Percentiles rank a stretch among this genome's conserved stretches.
Conservation (phyloP, 1,284 basidiomycete genomes). For the Ustilago nuda region DNA sequence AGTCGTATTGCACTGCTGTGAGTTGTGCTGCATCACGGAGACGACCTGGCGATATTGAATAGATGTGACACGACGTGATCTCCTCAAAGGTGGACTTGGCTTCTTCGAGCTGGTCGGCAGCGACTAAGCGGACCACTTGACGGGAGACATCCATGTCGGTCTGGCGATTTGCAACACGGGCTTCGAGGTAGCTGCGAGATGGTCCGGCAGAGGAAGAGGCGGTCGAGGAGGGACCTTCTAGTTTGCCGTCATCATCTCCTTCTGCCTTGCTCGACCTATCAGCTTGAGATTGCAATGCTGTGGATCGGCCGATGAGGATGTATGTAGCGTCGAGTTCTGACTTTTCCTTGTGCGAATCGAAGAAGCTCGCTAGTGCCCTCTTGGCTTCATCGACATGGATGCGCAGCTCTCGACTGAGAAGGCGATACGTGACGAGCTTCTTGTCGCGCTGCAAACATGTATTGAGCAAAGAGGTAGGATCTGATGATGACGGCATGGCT, state of each 20-base stretch:
- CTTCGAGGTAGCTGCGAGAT: slow-evolving; percentile 27
- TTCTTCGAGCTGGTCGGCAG: slow-evolving; percentile 36
- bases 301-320: slow-evolving; percentile 34
- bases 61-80: slow-evolving; percentile 48
- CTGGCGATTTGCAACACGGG: slow-evolving; percentile 19
- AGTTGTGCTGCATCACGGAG: slow-evolving; percentile 49
- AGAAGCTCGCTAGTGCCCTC: slow-evolving; percentile 33
- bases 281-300: slow-evolving; percentile 1
- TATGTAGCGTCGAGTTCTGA: slow-evolving; percentile 40
- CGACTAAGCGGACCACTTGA: slow-evolving; percentile 36
- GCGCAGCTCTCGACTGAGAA: slow-evolving; percentile 55
- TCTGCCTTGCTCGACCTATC: not conserved
- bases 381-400: slow-evolving; percentile 59
- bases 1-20: slow-evolving; percentile 53
- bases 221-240: slow-evolving; percentile 18
- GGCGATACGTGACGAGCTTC: slow-evolving; percentile 57
- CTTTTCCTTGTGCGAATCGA: slow-evolving; percentile 32
- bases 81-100: slow-evolving; percentile 23
- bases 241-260: slow-evolving; percentile 13
- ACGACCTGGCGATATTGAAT: slow-evolving; percentile 50
- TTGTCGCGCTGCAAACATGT: slow-evolving; percentile 55
- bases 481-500: slow-evolving; percentile 29
- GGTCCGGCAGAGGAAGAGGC: slow-evolving; percentile 21
- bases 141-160: slow-evolving; percentile 11
- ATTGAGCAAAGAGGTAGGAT: slow-evolving; percentile 39